A percentile compares a stretch with the other conserved stretches of the same genome.
phyloP scores from a whole-genome alignment of 306 rosid species.

The Medicago arabica region DNA sequence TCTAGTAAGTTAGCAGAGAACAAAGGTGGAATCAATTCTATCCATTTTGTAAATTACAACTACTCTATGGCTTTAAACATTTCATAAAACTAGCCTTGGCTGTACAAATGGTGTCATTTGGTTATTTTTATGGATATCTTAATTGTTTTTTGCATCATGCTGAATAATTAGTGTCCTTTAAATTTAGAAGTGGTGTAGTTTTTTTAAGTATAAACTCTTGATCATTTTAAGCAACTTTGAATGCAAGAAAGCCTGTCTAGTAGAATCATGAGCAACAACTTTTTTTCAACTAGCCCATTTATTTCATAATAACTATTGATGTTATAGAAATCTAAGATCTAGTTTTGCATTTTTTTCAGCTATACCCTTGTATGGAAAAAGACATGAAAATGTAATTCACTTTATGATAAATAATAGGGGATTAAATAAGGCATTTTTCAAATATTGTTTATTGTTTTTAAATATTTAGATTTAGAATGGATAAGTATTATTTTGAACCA shows the following conservation, averaged over 20 bases:
- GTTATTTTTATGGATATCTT: conserved; percentile 40
- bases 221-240: neutral
- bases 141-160: conserved; percentile 17
- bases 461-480: neutral
- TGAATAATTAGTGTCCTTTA: conserved; percentile 30
- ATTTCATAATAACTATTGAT: neutral
- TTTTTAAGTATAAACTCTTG: neutral
- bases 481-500: conserved; percentile 26
- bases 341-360: conserved; percentile 1
- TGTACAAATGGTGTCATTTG: conserved; percentile 21
- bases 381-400: neutral
- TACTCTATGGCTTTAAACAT: conserved; percentile 44
- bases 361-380: neutral
- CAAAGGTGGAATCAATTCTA: conserved; percentile 47
- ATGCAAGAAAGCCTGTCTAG: neutral
- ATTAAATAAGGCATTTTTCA: neutral
- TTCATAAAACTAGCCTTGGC: conserved; percentile 42
- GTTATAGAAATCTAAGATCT: neutral
- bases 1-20: conserved; percentile 47
- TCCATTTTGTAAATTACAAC: conserved; percentile 63
- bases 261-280: neutral
- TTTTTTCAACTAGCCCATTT: neutral
- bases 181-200: neutral
- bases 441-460: neutral
- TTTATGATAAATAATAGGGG: neutral